Conservation (phyloP, 495 filamentous ascomycete species). For the Penicillium roqueforti region DNA sequence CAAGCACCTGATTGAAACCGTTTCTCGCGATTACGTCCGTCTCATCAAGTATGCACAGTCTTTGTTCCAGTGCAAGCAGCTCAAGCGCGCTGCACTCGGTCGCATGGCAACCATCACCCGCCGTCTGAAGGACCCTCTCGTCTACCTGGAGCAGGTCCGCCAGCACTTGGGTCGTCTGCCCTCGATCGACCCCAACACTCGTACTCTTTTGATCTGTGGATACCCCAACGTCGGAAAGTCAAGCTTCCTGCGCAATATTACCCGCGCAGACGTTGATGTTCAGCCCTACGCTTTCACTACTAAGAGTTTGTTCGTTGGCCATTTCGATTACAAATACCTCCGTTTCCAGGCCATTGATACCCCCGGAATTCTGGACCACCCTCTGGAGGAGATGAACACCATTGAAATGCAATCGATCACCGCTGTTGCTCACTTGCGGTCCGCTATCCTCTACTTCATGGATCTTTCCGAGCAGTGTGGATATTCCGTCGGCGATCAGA, state of each 20-base stretch:
- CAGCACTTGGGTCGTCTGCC: conserved; percentile 97
- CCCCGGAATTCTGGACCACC: conserved; percentile 94
- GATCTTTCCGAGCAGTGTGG: conserved; percentile 97
- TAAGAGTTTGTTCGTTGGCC: conserved; percentile 93
- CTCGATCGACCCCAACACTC: conserved; percentile 94
- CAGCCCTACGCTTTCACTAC: conserved; percentile 99
- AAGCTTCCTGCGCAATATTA: conserved; percentile 86
- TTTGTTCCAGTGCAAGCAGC: conserved; percentile 92
- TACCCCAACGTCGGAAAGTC: conserved; percentile 99
- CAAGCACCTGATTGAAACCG: conserved; percentile 93
- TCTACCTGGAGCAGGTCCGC: conserved; percentile 95
- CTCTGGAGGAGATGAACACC: conserved; percentile 98
- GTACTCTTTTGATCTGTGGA: conserved; percentile 91
- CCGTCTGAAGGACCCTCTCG: conserved; percentile 84
- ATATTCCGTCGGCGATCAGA: conserved; percentile 87
- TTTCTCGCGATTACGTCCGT: conserved; percentile 89
- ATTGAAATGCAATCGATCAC: conserved; percentile 99
- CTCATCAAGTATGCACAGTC: conserved; percentile 94
- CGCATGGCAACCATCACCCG: conserved; percentile 96
- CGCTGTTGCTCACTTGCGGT: conserved; percentile 91
- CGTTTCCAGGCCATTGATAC: conserved; percentile 88
- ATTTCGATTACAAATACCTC: conserved; percentile 98
- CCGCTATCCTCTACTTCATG: conserved; percentile 96
- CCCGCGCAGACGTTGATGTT: conserved; percentile 92
- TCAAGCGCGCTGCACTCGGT: conserved; percentile 84